Conservation (phyloP, 768 basidiomycete genomes). For the Kondoa subrosea region DNA sequence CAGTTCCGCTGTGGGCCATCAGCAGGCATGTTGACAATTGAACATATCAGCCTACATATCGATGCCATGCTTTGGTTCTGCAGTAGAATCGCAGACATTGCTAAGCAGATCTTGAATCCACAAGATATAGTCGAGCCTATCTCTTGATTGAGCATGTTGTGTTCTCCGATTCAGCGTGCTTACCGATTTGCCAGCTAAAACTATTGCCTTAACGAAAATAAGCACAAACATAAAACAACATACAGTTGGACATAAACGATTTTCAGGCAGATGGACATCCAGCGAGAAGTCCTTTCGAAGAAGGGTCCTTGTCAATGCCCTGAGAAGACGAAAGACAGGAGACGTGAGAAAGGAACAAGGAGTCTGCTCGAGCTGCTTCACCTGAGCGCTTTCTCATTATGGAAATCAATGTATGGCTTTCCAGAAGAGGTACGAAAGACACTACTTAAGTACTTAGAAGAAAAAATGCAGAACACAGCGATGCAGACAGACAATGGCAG, state of each 20-base stretch:
- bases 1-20: slow-evolving; percentile 49
- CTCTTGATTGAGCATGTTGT: background rate
- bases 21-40: background rate
- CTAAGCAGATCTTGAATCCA: slow-evolving; percentile 56
- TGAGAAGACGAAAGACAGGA: slow-evolving; percentile 39
- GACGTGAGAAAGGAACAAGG: background rate
- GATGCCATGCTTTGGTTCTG: no score
- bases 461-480: background rate
- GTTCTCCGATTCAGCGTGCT: background rate
- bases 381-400: slow-evolving; percentile 34
- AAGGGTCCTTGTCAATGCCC: slow-evolving; percentile 53
- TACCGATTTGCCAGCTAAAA: slow-evolving; percentile 59
- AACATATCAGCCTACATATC: slow-evolving; percentile 45
- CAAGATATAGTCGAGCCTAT: slow-evolving; percentile 68
- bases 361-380: slow-evolving; percentile 24
- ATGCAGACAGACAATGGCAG: slow-evolving; percentile 39
- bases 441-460: background rate
- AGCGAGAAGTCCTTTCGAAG: slow-evolving; percentile 58
- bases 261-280: slow-evolving; percentile 44
- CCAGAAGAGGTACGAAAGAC: slow-evolving; percentile 18
- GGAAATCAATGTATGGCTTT: slow-evolving; percentile 51
- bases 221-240: background rate
- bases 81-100: slow-evolving; percentile 28
- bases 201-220: no score
- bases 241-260: slow-evolving; percentile 77